Evolutionary conservation across 2,329 filamentous ascomycete species (phyloP).

Genomic region (Sporothrix luriei): DNA sequence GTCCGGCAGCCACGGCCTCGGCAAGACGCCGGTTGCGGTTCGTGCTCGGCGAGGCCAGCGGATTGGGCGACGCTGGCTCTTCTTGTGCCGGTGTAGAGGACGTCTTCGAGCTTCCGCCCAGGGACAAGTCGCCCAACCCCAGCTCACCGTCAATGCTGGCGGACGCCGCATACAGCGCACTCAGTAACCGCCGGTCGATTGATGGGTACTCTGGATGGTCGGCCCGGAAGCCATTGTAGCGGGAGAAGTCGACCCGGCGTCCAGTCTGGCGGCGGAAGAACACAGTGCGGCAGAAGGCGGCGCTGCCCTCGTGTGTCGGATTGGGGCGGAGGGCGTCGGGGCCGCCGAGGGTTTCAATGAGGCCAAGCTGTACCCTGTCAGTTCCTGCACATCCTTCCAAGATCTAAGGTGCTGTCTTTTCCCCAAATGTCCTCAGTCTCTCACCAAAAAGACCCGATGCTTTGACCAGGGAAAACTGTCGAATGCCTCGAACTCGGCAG

Average conservation of each 20-base stretch:
- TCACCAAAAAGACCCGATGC: slow-evolving; percentile 35
- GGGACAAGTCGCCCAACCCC: not conserved
- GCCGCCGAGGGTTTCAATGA: slow-evolving; percentile 38
- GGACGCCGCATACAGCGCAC: slow-evolving; percentile 40
- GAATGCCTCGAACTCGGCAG: slow-evolving; percentile 35
- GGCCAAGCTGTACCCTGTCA: slow-evolving; percentile 34
- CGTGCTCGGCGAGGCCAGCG: not conserved
- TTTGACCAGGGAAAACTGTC: slow-evolving; percentile 38
- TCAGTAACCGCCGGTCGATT: slow-evolving; percentile 36
- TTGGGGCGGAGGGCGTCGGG: slow-evolving; percentile 34
- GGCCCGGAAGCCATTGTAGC: slow-evolving; percentile 34
- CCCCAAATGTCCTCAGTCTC: not conserved
- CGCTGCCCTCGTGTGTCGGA: slow-evolving; percentile 35
- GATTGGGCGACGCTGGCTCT: not conserved
- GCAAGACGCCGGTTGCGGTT: slow-evolving; percentile 31
- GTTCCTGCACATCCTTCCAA: not conserved
- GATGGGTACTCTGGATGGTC: slow-evolving; percentile 32
- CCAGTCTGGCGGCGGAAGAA: slow-evolving; percentile 37
- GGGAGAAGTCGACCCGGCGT: slow-evolving; percentile 35
- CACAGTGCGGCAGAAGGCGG: slow-evolving; percentile 38
- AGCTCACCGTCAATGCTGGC: not conserved
- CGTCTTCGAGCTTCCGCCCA: not conserved
- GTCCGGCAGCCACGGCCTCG: slow-evolving; percentile 28
- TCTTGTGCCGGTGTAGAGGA: not conserved
- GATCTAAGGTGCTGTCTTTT: no score